Conservation (phyloP, 2,329 filamentous ascomycete genomes). For the Arthrobotrys conoides region DNA sequence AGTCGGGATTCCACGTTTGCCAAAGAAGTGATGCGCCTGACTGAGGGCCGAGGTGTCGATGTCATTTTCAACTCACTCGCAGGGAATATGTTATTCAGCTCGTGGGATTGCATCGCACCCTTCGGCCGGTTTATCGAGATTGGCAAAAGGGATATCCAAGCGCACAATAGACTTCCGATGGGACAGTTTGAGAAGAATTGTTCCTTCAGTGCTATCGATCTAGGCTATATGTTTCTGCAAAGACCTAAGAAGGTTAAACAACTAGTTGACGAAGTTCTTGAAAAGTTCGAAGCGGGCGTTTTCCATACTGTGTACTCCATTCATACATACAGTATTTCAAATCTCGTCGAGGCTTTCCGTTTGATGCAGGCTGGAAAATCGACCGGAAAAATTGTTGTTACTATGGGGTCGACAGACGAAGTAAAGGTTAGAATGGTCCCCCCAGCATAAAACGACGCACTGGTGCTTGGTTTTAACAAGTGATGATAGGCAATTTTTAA, state of each 20-base stretch:
- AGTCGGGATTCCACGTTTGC: constrained; percentile 65
- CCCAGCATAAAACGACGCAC: background rate
- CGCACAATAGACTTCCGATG: constrained; percentile 69
- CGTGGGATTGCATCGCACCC: constrained; percentile 69
- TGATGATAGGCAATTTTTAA: constrained; percentile 16
- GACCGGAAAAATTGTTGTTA: constrained; percentile 69
- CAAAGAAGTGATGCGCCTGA: constrained; percentile 65
- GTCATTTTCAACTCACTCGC: constrained; percentile 70
- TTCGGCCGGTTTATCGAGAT: constrained; percentile 70
- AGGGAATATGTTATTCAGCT: constrained; percentile 68
- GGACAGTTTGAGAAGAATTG: constrained; percentile 65
- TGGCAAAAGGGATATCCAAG: constrained; percentile 68
- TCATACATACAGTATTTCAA: constrained; percentile 63
- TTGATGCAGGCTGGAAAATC: constrained; percentile 69
- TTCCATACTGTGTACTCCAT: constrained; percentile 64
- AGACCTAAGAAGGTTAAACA: constrained; percentile 10
- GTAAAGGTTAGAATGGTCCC: constrained; percentile 10
- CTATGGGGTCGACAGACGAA: background rate
- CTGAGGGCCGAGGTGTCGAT: constrained; percentile 67
- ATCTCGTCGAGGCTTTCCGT: constrained; percentile 68
- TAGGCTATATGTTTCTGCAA: constrained; percentile 21
- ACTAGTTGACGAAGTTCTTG: constrained; percentile 30
- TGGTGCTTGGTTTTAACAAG: background rate
- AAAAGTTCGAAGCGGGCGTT: constrained; percentile 4
- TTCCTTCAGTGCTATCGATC: constrained; percentile 5